Conservation (phyloP, 192 early-diverging fungal genomes). For the Podila minutissima region DNA sequence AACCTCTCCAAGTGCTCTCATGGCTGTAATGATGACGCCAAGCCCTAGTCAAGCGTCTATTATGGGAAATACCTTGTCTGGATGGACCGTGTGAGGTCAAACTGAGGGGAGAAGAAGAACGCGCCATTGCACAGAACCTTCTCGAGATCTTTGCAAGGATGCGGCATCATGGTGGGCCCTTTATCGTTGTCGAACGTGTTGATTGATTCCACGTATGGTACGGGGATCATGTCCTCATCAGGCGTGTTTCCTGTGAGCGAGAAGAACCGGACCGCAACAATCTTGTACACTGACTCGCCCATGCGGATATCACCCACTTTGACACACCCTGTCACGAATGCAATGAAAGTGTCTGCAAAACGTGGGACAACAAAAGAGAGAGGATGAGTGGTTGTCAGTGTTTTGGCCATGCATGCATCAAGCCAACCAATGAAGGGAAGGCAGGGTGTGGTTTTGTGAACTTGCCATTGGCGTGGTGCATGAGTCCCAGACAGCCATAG, state of each 20-base stretch:
- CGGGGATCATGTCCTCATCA: slow-evolving; percentile 66
- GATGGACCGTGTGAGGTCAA: slow-evolving; percentile 87
- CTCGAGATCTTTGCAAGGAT: slow-evolving; percentile 81
- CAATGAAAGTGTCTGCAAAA: slow-evolving; percentile 72
- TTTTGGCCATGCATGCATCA: slow-evolving; percentile 9
- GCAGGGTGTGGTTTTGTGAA: slow-evolving; percentile 7
- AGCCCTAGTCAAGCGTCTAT: too few relatives aligned
- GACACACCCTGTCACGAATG: slow-evolving; percentile 72
- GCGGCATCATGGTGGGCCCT: slow-evolving; percentile 60
- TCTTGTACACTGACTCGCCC: slow-evolving; percentile 73
- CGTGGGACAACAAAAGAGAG: slow-evolving; percentile 29
- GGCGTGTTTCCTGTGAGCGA: slow-evolving; percentile 79
- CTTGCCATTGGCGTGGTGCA: slow-evolving; percentile 62
- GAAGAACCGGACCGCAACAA: slow-evolving; percentile 78
- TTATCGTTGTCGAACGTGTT: slow-evolving; percentile 52
- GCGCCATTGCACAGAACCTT: slow-evolving; percentile 86
- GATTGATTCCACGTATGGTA: slow-evolving; percentile 41
- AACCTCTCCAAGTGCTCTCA: too few relatives aligned
- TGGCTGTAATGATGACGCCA: too few relatives aligned
- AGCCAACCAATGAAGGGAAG: slow-evolving; percentile 6
- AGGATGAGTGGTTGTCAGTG: slow-evolving; percentile 5
- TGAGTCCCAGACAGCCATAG: slow-evolving; percentile 66
- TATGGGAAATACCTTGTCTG: slow-evolving; percentile 69
- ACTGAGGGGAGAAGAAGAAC: slow-evolving; percentile 92
- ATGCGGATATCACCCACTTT: slow-evolving; percentile 68